Evolutionary conservation across 495 filamentous ascomycete species (phyloP), one percentile per base, ranked within the genome.

Genomic region (Pyrenopolyporus hunteri): DNA sequence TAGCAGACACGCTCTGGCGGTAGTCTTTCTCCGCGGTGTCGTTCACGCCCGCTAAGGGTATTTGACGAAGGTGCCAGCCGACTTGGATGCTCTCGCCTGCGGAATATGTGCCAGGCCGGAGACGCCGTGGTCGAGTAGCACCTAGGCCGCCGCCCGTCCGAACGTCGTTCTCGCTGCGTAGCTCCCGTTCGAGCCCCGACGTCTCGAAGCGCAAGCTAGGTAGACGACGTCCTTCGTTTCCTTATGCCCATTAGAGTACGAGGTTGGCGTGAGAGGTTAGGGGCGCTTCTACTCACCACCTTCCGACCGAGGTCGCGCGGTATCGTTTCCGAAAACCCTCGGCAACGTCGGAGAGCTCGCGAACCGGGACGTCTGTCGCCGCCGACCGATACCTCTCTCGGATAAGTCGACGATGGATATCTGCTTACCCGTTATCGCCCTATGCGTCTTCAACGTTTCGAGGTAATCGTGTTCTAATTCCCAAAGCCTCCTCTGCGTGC

Each of bases 1-100:
- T 55, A 6, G 51, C 59, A 32, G 31, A 55, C 17, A 62, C 59
- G 13, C 23, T 4, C 32, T 62, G 59, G 13, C 59, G 19, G 17
- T 36, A 50, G 37, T 62, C 59, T 25, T 35, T 35, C 26, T 48
- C 36, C 5, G 44, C 19, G 9, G 50, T 56, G 4, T 14, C 13
- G 23, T 62, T 62, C 20, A 20, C n/a, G 2, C 51, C 51, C 9
- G 37, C 36, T 7, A 49, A 7, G 1, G 16, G 13, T 20, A 56
- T 1, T 26, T 62, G 59, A 6, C 36, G 44, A 32, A 13, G 13
- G 20, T 50, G 35, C 43, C 51, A 62, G 8, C 59, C 51, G 25
- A 62, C 10, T 1, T 19, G 10, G 44, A 62, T 23, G 8, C 26
- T 19, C 51, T 54, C 36, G 7, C 51, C 50, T 13, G 29, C 14